phyloP scores from a whole-genome alignment of 805 yeast genomes.

The Nakazawaea siamensis region DNA sequence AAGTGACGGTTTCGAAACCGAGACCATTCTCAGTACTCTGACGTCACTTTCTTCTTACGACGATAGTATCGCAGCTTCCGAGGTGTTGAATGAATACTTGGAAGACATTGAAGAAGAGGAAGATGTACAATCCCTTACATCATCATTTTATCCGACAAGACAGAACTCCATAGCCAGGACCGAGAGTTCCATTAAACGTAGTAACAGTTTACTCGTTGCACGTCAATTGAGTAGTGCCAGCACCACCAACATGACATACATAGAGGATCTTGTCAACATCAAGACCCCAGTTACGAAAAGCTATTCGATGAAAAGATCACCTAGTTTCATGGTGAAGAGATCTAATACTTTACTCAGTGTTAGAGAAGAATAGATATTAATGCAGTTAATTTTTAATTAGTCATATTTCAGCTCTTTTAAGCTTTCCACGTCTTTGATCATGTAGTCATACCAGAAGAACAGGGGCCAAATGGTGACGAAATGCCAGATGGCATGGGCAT shows the following conservation, averaged over 20 bases:
- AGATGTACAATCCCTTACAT: no score
- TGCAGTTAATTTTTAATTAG: background rate
- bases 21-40: slow-evolving; percentile 2
- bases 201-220: slow-evolving; percentile 2
- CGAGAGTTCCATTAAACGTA: background rate
- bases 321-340: slow-evolving; percentile 8
- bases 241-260: slow-evolving; percentile 7
- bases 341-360: slow-evolving; percentile 6
- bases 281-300: background rate
- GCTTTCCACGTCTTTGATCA: slow-evolving; percentile 33
- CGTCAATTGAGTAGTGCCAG: slow-evolving; percentile 3
- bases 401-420: slow-evolving; percentile 9
- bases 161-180: slow-evolving; percentile 1
- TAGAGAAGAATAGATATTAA: slow-evolving; percentile 1
- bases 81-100: no score
- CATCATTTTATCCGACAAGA: slow-evolving; percentile 9
- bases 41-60: slow-evolving; percentile 5
- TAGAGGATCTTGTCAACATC: slow-evolving; percentile 9
- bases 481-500: slow-evolving; percentile 96
- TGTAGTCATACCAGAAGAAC: slow-evolving; percentile 59
- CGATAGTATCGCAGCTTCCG: no score
- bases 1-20: slow-evolving; percentile 2
- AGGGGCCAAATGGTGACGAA: slow-evolving; percentile 80
- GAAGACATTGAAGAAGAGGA: no score
- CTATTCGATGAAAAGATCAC: slow-evolving; percentile 2